Evolutionary conservation across 2,329 filamentous ascomycete genomes (phyloP), one percentile per base, ranked within the genome.

Genomic region (Calonectria hawksworthii): DNA sequence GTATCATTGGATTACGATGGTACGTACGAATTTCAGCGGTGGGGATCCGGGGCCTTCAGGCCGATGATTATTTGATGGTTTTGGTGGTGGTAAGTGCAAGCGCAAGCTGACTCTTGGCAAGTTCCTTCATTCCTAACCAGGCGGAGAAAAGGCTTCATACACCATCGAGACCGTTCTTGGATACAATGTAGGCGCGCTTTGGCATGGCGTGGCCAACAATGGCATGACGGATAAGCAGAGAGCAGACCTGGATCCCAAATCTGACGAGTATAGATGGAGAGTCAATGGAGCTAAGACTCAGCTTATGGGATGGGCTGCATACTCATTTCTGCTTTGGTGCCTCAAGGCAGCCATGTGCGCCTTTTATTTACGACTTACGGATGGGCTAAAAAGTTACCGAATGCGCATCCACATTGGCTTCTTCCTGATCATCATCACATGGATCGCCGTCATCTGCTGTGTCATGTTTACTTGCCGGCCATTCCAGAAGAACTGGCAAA

Each of bases 401-500:
- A 28, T 36, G 6, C 64, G 69, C 16, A 86, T 91, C 38, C 86
- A 86, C 54, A 78, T 90, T 52, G 89, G 89, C 2, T 90, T 89
- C 73, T 80, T 78, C 2, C 73, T 90, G 32, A 85, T 91, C 51
- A 83, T 82, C 1, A 76, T 77, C 3, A 90, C 88, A 2, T 92
- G 88, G 75, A 67, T 90, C 41, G 86, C 85, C 0, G 86, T 86
- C 34, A 79, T 90, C 18, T 83, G 87, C 21, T 86, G 86, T 2
- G 86, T 91, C 61, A 84, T 90, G n/a, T 82, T 89, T 7, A 86
- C 86, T 2, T 92, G 90, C 76, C 84, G 84, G 36, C 90, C 90
- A 0, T 85, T 92, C 64, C 74, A 84, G 26, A 86, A 86, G 52
- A 89, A 90, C 76, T 92, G 90, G 89, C 89, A 92, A 79, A 90